Base-by-base conservation (phyloP, 208 protist species). In the Phytomonas sp. region DNA sequence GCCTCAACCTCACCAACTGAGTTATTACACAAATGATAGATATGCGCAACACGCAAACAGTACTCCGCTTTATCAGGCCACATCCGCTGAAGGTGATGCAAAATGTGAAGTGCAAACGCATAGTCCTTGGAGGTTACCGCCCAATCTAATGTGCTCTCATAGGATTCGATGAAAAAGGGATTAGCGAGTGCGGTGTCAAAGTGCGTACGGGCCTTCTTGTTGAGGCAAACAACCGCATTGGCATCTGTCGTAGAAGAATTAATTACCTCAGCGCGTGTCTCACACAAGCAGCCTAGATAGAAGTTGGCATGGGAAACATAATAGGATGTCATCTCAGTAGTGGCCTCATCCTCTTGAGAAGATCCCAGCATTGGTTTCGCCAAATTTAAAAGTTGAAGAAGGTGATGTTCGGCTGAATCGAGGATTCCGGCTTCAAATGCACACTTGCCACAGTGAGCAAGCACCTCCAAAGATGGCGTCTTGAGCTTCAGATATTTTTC, bases 361-460 rank as follows among this genome's bases (percentile, higher is more conserved):
- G 14, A 26, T 37, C 26, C 60, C 60, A 64, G 29, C 60, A 37
- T 64, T 64, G 31, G 60, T 30, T 23, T 30, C 60, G 82, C 80
- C 30, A 88, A 59, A 16, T 69, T 36, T 26, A 92, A 65, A 16
- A 92, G 76, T 23, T 78, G 78, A 16, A 66, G 34, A 49, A 94
- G 80, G 67, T 88, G 75, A 30, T 56, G 63, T 34, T 82, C 75
- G 4, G 86, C 86, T 23, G 61, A 82, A 16, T 87, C 83, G 36
- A 63, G 70, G 31, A 84, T 62, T n/a, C 83, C 88, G 0, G 86
- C 86, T 70, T 93, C 82, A 29, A 83, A 74, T 4, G 91, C 91
- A 63, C 88, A 96, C 79, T 91, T 89, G 49, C 87, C 87, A 66
- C 86, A 91, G 75, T 92, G 86, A 12, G 84, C 87, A 42, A 94